Conservation (phyloP, 768 basidiomycete genomes). For the Glaciozyma antarctica region DNA sequence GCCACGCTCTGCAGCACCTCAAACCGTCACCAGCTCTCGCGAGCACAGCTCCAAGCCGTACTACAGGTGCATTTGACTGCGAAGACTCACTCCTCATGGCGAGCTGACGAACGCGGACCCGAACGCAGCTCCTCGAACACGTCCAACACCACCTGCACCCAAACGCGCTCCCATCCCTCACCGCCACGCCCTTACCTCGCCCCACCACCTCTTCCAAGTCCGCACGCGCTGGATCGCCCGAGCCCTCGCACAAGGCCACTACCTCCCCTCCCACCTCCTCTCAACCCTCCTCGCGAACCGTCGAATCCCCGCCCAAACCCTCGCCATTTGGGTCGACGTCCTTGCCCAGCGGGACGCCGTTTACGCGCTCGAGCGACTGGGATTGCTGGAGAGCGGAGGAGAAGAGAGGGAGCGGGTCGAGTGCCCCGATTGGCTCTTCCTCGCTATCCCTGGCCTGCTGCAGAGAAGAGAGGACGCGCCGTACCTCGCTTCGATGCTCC, state of each 20-base stretch:
- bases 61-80: not conserved
- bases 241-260: slow-evolving; percentile 8
- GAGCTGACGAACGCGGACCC: not conserved
- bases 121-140: not conserved
- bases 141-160: slow-evolving; percentile 2
- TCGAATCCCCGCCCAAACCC: not conserved
- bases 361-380: slow-evolving; percentile 13
- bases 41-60: no score
- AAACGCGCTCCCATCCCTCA: slow-evolving; percentile 6
- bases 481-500: slow-evolving; percentile 23
- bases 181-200: not conserved
- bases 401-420: not conserved
- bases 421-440: not conserved
- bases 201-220: slow-evolving; percentile 1
- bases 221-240: slow-evolving; percentile 19
- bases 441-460: slow-evolving; percentile 8
- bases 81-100: no score
- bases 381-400: slow-evolving; percentile 20
- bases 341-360: slow-evolving; percentile 11
- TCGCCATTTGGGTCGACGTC: slow-evolving; percentile 26
- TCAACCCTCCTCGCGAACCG: slow-evolving; percentile 9
- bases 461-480: slow-evolving; percentile 5
- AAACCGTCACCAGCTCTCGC: no score
- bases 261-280: slow-evolving; percentile 18
- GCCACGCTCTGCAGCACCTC: no score